Evolutionary conservation across 176 grass and related monocot species (phyloP).

Genomic region (Hordeum marinum): DNA sequence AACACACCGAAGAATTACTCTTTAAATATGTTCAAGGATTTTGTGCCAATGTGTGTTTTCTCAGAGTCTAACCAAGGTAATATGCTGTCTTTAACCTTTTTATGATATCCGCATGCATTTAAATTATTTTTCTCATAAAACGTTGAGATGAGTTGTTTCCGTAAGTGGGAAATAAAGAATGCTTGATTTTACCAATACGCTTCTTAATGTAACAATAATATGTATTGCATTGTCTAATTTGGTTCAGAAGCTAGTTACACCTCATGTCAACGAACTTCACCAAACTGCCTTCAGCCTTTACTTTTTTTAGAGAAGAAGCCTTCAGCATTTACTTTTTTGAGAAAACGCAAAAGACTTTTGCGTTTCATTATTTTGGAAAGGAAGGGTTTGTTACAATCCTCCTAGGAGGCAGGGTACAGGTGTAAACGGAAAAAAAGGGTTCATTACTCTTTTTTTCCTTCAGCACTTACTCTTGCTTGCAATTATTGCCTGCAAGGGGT

Average conservation of each 20-base stretch:
- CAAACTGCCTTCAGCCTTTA: neutral
- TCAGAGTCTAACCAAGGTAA: conserved; percentile 88
- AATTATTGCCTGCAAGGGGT: neutral
- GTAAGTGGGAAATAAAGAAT: neutral
- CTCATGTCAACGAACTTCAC: neutral
- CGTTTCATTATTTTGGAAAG: no score
- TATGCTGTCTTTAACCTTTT: neutral
- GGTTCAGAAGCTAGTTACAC: neutral
- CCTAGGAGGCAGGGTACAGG: no score
- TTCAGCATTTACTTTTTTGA: neutral
- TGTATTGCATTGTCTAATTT: neutral
- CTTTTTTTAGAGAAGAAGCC: neutral
- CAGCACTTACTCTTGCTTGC: no score
- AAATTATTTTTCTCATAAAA: neutral
- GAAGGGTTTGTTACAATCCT: no score
- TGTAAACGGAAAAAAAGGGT: no score
- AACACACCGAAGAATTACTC: conserved; percentile 83
- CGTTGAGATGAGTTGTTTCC: neutral
- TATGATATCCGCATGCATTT: neutral
- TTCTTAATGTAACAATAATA: neutral
- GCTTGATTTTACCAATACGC: neutral
- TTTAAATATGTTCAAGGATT: conserved; percentile 91
- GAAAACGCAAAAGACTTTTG: no score
- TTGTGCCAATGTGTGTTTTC: conserved; percentile 79
- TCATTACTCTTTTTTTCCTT: no score